phyloP scores from a whole-genome alignment of 805 yeast genomes.

The Maudiozyma barnettii region DNA sequence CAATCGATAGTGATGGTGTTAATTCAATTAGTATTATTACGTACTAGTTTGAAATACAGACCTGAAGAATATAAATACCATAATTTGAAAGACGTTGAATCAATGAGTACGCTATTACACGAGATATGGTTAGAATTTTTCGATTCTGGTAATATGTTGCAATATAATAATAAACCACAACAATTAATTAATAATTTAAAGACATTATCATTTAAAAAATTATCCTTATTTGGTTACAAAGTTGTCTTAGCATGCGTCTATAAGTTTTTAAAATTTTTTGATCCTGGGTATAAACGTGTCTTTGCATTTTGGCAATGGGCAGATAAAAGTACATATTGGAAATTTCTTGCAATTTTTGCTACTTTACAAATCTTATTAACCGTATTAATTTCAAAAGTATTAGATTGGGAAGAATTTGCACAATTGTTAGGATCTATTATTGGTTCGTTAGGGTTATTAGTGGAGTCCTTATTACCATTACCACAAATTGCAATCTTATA shows the following conservation, averaged over 20 bases:
- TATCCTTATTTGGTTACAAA: slow-evolving; percentile 18
- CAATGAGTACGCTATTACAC: slow-evolving; percentile 22
- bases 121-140: slow-evolving; percentile 29
- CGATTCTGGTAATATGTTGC: slow-evolving; percentile 3
- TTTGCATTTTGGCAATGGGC: slow-evolving; percentile 83
- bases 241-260: slow-evolving; percentile 24
- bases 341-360: slow-evolving; percentile 43
- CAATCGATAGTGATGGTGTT: slow-evolving; percentile 82
- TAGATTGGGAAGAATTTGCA: slow-evolving; percentile 40
- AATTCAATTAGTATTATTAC: slow-evolving; percentile 58
- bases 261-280: slow-evolving; percentile 50
- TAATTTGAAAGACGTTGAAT: slow-evolving; percentile 30
- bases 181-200: slow-evolving; percentile 25
- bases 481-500: slow-evolving; percentile 68
- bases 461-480: slow-evolving; percentile 65
- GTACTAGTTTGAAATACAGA: slow-evolving; percentile 52
- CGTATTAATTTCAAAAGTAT: slow-evolving; percentile 23
- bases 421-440: slow-evolving; percentile 42
- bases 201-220: slow-evolving; percentile 16
- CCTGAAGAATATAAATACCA: slow-evolving; percentile 35
- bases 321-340: slow-evolving; percentile 49
- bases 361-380: slow-evolving; percentile 30
- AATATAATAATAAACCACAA: slow-evolving; percentile 6
- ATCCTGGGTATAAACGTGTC: slow-evolving; percentile 58
- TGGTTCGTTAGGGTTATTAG: slow-evolving; percentile 56